Evolutionary conservation across 2,329 filamentous ascomycete genomes (phyloP).

Genomic region (Cytospora piceicola): DNA sequence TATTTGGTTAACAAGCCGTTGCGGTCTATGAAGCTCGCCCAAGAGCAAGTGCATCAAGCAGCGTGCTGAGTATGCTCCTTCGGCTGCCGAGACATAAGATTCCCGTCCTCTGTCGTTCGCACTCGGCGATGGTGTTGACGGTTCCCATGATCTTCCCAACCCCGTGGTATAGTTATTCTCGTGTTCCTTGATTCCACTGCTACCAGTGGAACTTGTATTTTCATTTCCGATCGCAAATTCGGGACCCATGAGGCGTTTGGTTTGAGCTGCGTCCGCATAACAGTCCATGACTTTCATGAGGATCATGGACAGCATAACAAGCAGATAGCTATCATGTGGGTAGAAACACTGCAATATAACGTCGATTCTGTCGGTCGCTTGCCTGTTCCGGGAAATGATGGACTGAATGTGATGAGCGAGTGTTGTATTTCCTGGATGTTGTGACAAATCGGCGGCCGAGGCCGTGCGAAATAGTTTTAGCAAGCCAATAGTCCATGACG

Average conservation of each 20-base stretch:
- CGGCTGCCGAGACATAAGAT: not conserved
- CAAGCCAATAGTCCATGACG: not conserved
- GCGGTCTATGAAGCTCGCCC: constrained; percentile 40
- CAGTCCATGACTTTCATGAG: constrained; percentile 40
- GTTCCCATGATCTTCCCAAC: not conserved
- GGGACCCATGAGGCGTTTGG: not conserved
- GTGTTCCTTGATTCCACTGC: not conserved
- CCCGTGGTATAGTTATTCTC: not conserved
- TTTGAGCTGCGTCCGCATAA: constrained; percentile 36
- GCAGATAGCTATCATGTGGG: constrained; percentile 37
- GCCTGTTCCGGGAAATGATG: not conserved
- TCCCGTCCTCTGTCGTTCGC: not conserved
- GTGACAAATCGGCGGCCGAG: not conserved
- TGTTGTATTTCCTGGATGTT: not conserved
- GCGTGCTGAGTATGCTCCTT: not conserved
- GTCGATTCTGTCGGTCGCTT: constrained; percentile 1
- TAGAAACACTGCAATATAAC: constrained; percentile 41
- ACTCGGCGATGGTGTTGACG: not conserved
- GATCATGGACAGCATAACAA: constrained; percentile 39
- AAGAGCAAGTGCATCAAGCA: constrained; percentile 33
- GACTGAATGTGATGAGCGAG: not conserved
- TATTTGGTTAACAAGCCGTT: constrained; percentile 37
- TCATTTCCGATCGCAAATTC: not conserved
- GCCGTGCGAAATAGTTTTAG: not conserved
- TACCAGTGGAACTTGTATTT: not conserved